Conservation (phyloP, 352 stramenopile genomes). For the Globisporangium echinulatum region DNA sequence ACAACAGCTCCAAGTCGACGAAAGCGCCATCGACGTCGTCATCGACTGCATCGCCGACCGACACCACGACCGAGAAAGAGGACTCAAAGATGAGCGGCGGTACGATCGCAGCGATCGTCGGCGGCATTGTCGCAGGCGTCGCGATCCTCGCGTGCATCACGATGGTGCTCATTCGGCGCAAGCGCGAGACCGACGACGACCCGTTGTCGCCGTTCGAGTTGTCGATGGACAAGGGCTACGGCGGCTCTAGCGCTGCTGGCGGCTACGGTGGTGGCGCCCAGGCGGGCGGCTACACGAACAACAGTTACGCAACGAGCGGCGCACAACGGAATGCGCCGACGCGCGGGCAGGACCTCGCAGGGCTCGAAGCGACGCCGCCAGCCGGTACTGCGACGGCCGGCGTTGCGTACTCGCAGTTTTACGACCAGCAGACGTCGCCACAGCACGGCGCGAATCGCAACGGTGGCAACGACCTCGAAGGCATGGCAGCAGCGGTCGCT, state of each 20-base stretch:
- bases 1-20: slow-evolving; percentile 3
- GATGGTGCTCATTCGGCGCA: slow-evolving; percentile 48
- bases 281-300: slow-evolving; percentile 11
- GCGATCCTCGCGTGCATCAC: slow-evolving; percentile 50
- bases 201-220: slow-evolving; percentile 78
- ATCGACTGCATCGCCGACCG: not conserved
- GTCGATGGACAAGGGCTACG: slow-evolving; percentile 82
- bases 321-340: slow-evolving; percentile 18
- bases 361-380: slow-evolving; percentile 27
- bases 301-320: slow-evolving; percentile 5
- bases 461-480: slow-evolving; percentile 6
- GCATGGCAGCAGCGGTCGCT: not conserved
- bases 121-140: slow-evolving; percentile 53
- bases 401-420: slow-evolving; percentile 69
- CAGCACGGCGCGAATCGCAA: slow-evolving; percentile 1
- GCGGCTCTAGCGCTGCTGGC: slow-evolving; percentile 25
- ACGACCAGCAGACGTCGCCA: slow-evolving; percentile 68
- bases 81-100: slow-evolving; percentile 60
- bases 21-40: slow-evolving; percentile 4
- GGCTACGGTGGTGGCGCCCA: slow-evolving; percentile 29
- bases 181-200: slow-evolving; percentile 58
- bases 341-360: slow-evolving; percentile 12
- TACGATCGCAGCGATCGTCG: slow-evolving; percentile 61
- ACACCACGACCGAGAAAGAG: slow-evolving; percentile 5
- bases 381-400: slow-evolving; percentile 35